Conservation (phyloP, 2,329 filamentous ascomycete genomes). For the Alternaria solani region DNA sequence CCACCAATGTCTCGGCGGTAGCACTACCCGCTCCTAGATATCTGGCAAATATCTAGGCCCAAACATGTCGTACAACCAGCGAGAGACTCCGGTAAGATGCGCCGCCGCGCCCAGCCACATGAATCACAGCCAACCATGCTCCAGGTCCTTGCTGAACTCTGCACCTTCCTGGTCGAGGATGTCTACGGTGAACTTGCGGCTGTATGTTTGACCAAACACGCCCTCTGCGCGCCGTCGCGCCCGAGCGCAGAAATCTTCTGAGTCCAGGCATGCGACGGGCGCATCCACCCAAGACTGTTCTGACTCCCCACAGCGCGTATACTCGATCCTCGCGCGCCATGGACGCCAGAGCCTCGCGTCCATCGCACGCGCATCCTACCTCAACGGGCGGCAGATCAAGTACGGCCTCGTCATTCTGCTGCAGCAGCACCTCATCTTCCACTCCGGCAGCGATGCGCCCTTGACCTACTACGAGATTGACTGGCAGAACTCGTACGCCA, state of each 20-base stretch:
- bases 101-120: conserved; percentile 25
- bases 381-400: conserved; percentile 77
- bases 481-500: conserved; percentile 77
- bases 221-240: not conserved
- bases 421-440: conserved; percentile 85
- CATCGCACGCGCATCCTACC: conserved; percentile 74
- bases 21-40: conserved; percentile 39
- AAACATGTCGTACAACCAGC: conserved; percentile 48
- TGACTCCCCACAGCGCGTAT: conserved; percentile 73
- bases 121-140: conserved; percentile 50
- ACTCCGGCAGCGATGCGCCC: conserved; percentile 70
- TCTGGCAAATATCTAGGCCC: conserved; percentile 47
- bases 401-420: conserved; percentile 84
- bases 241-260: not conserved
- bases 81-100: conserved; percentile 48
- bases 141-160: conserved; percentile 87
- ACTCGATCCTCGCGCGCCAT: conserved; percentile 77
- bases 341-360: conserved; percentile 77
- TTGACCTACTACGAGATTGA: conserved; percentile 86
- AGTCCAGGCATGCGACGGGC: conserved; percentile 15
- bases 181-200: conserved; percentile 90
- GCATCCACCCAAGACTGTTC: conserved; percentile 11
- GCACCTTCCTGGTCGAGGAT: conserved; percentile 86
- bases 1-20: conserved; percentile 46
- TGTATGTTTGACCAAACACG: conserved; percentile 60